A percentile compares a stretch with the other conserved stretches of the same genome.
Conservation (phyloP, 2,329 filamentous ascomycete genomes). For the Xylaria hypoxylon region DNA sequence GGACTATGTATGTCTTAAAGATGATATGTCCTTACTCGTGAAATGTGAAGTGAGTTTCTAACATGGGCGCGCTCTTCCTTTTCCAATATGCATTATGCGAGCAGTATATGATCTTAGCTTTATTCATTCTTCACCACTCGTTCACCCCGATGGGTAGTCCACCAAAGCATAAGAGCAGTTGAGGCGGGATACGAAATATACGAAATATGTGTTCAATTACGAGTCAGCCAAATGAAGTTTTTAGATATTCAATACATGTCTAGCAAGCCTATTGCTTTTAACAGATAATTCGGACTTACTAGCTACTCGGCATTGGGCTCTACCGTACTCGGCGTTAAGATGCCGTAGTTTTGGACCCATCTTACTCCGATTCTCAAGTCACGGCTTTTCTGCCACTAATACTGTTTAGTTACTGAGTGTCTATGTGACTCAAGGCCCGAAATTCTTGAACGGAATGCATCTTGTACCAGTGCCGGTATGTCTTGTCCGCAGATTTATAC, state of each 20-base stretch:
- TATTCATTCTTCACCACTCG: background rate
- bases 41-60: background rate
- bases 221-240: background rate
- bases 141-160: background rate
- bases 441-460: background rate
- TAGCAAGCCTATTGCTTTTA: background rate
- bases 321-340: background rate
- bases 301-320: background rate
- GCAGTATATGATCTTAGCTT: background rate
- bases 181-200: background rate
- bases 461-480: too few species aligned
- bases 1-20: too few species aligned
- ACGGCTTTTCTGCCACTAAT: background rate
- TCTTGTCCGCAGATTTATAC: background rate
- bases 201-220: background rate
- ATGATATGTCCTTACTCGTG: background rate
- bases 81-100: background rate
- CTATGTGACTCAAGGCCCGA: background rate
- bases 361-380: conserved; percentile 12
- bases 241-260: too few species aligned
- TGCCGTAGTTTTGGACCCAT: background rate
- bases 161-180: background rate
- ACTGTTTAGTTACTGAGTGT: background rate
- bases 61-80: background rate
- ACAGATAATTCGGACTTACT: background rate